phyloP scores from a whole-genome alignment of 371 early-diverging fungal genomes.

The Dinochytrium kinnereticum region DNA sequence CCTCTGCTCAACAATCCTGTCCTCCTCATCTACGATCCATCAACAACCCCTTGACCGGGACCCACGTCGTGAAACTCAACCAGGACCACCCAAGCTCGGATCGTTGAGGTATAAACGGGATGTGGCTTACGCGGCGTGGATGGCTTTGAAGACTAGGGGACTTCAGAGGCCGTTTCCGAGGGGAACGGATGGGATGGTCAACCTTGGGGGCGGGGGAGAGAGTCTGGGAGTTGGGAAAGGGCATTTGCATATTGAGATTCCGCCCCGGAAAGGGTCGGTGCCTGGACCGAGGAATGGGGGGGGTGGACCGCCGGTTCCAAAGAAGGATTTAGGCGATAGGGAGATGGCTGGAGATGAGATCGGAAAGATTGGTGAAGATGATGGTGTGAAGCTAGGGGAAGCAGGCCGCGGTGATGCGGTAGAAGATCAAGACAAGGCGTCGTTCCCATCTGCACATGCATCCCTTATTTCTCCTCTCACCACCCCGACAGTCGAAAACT shows the following conservation, averaged over 20 bases:
- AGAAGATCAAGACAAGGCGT: too few relatives aligned
- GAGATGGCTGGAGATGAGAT: not conserved
- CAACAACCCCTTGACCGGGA: too few relatives aligned
- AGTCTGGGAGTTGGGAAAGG: not conserved
- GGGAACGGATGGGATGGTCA: not conserved
- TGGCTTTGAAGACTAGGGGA: not conserved
- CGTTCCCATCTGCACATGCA: too few relatives aligned
- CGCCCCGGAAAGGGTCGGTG: not conserved
- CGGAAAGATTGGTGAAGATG: not conserved
- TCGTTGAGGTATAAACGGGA: not conserved
- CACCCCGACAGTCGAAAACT: too few relatives aligned
- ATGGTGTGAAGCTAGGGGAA: not conserved
- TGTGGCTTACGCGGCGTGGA: conserved; percentile 8
- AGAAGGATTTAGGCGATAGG: not conserved
- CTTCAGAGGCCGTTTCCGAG: not conserved
- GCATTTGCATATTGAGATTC: not conserved
- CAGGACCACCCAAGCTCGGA: not conserved
- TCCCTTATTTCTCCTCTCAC: too few relatives aligned
- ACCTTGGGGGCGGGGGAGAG: not conserved
- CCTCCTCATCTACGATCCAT: too few relatives aligned
- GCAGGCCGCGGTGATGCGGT: too few relatives aligned
- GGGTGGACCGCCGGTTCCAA: not conserved
- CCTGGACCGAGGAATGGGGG: not conserved
- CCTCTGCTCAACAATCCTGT: not conserved
- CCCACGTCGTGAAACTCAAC: not conserved